Percentiles rank a stretch among this genome's conserved stretches.
phyloP scores from a whole-genome alignment of 371 early-diverging fungal species.

The Rhizopus arrhizus region DNA sequence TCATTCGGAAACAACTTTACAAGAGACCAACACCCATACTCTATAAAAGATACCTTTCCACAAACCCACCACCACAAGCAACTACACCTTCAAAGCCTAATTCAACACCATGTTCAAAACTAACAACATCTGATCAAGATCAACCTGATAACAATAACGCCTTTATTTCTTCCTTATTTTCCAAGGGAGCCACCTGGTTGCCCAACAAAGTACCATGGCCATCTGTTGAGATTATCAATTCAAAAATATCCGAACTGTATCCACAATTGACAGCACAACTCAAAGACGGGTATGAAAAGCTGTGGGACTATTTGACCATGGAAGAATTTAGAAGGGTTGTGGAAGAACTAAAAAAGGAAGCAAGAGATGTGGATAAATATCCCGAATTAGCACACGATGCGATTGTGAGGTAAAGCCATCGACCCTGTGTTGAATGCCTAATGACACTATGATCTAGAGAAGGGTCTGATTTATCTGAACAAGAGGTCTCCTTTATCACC shows the following conservation, averaged over 20 bases:
- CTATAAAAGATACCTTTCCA: background rate
- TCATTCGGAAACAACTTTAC: background rate
- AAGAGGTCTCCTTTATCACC: conserved; percentile 52
- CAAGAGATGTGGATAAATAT: conserved; percentile 15
- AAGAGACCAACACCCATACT: background rate
- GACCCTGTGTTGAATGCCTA: conserved; percentile 13
- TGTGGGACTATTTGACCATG: conserved; percentile 43
- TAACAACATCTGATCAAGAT: background rate
- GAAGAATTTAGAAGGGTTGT: conserved; percentile 43
- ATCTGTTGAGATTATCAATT: conserved; percentile 27
- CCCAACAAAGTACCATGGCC: conserved; percentile 21
- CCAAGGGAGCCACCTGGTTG: conserved; percentile 19
- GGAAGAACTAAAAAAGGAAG: conserved; percentile 29
- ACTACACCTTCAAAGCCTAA: no score
- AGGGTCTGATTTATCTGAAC: conserved; percentile 41
- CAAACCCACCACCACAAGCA: background rate
- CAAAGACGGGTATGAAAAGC: conserved; percentile 30
- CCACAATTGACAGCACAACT: conserved; percentile 32
- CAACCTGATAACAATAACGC: conserved; percentile 14
- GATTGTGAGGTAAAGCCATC: conserved; percentile 28
- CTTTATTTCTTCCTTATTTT: conserved; percentile 23
- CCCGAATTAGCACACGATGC: conserved; percentile 42
- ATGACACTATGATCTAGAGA: conserved; percentile 29
- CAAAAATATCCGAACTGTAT: conserved; percentile 29
- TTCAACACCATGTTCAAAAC: background rate